Base-by-base conservation (phyloP, 2,329 filamentous ascomycete species). In the Alternaria gaisen region DNA sequence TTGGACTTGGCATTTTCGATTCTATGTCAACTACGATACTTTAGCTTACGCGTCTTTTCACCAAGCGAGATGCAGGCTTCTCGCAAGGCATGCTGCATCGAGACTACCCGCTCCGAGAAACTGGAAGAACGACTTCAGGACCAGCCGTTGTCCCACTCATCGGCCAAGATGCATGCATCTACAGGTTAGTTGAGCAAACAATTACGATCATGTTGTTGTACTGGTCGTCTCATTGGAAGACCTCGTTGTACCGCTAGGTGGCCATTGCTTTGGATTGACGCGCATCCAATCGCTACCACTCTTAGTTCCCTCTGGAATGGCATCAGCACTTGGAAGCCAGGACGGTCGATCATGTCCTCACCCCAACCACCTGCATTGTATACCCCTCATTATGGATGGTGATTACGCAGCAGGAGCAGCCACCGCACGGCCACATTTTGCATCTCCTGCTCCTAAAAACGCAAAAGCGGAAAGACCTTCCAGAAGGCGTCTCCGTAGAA, bases 21-120 rank as follows among this genome's bases (percentile, higher is more conserved):
- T 34, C 3, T 10, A 30, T 30, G 38, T 42, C 18, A 3, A 36
- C 32, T 26, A 26, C 14, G 8, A 26, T 10, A 10, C 14, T 22
- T 4, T 5, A 9, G 38, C 51, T 42, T 43, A 53, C 51, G 51
- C 51, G 51, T 53, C 51, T 53, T 22, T 43, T 26, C 30, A 34
- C 46, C 32, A 50, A 36, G 20, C 26, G 20, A 38, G 24, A 53
- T 11, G 7, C 38, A 10, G 38, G 18, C 51, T 5, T 53, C 18
- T 53, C 51, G 51, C 51, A 53, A 42, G 24, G 7, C n/a, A 53
- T 42, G 36, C 51, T 53, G 1, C 5, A 43, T 41, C 14, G 51
- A 42, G 51, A 38, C 26, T 52, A 34, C 9, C 40, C 38, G 43
- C 26, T n/a, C 26, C 30, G 16, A 20, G 34, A 34, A 38, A n/a